phyloP scores from a whole-genome alignment of 306 rosid species.

The Cucumis melo region DNA sequence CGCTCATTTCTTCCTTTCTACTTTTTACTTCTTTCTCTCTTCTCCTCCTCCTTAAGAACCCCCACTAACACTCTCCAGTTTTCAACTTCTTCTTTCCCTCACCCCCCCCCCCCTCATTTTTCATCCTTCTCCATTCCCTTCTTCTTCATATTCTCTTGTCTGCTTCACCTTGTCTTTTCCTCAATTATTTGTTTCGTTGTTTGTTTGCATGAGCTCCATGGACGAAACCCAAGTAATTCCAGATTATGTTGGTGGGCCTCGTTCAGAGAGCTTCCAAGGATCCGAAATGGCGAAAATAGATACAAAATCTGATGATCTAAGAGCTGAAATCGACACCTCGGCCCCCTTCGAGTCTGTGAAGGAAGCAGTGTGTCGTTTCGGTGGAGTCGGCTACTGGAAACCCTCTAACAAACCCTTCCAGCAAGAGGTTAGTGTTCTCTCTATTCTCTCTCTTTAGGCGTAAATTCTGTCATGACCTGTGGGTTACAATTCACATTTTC shows the following conservation, averaged over 20 bases:
- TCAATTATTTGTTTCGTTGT: not conserved
- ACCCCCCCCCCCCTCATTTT: too few species aligned
- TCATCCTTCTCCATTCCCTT: not conserved
- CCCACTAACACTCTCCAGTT: not conserved
- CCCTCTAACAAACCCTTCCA: conserved; percentile 26
- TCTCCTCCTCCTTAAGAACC: not conserved
- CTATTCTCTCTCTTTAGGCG: not conserved
- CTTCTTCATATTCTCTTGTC: not conserved
- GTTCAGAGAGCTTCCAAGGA: not conserved
- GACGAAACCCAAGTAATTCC: not conserved
- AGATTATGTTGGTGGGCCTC: not conserved
- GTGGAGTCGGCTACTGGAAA: conserved; percentile 74
- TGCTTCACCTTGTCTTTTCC: not conserved
- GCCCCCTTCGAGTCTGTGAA: conserved; percentile 75
- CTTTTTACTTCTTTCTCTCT: not conserved
- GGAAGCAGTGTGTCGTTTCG: conserved; percentile 59
- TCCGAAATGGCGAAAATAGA: not conserved
- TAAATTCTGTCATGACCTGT: not conserved
- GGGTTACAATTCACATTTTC: too few species aligned
- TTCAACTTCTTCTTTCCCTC: not conserved
- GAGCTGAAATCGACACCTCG: conserved; percentile 72
- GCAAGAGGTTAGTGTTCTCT: conserved; percentile 20
- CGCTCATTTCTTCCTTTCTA: not conserved
- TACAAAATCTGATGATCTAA: not conserved
- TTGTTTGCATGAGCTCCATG: not conserved